Percentiles rank a stretch among this genome's conserved stretches.
Evolutionary conservation across 208 protist genomes (phyloP).

Genomic region (Naegleria lovaniensis): DNA sequence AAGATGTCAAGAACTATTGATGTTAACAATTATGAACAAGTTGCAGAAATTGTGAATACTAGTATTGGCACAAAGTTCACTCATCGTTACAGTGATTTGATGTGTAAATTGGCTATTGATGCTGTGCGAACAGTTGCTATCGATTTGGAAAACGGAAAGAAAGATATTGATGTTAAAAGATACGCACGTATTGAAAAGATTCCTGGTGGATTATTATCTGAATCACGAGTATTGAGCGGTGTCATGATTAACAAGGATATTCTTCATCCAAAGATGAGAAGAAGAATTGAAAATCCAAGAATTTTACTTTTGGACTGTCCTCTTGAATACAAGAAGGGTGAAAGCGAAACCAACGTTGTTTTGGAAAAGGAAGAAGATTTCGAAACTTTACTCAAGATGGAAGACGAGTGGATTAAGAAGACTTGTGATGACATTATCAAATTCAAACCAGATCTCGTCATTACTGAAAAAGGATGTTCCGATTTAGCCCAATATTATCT

Average conservation of each 20-base stretch:
- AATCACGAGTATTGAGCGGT: slow-evolving; percentile 95
- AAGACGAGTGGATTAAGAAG: slow-evolving; percentile 96
- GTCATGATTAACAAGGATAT: slow-evolving; percentile 99
- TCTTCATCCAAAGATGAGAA: slow-evolving; percentile 96
- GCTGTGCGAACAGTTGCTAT: slow-evolving; percentile 88
- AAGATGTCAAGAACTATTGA: slow-evolving; percentile 80
- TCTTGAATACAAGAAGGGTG: slow-evolving; percentile 99
- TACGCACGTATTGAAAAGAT: slow-evolving; percentile 99
- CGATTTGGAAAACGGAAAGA: slow-evolving; percentile 67
- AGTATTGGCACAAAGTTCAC: slow-evolving; percentile 99
- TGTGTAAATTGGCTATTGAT: slow-evolving; percentile 95
- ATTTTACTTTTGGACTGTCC: slow-evolving; percentile 97
- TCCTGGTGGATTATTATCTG: slow-evolving; percentile 94
- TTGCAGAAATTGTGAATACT: slow-evolving; percentile 80
- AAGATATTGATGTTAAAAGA: slow-evolving; percentile 98
- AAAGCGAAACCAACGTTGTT: slow-evolving; percentile 95
- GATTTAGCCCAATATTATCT: slow-evolving; percentile 98
- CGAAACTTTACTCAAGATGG: slow-evolving; percentile 89
- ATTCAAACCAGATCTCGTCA: slow-evolving; percentile 97
- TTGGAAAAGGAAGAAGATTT: slow-evolving; percentile 94
- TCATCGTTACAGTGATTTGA: slow-evolving; percentile 85
- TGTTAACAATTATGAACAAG: slow-evolving; percentile 70
- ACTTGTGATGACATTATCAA: slow-evolving; percentile 95
- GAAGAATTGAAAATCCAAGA: slow-evolving; percentile 93
- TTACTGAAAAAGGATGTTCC: slow-evolving; percentile 99